Evolutionary conservation across 805 yeast species (phyloP).

Genomic region (Aciculoconidium aculeatum): DNA sequence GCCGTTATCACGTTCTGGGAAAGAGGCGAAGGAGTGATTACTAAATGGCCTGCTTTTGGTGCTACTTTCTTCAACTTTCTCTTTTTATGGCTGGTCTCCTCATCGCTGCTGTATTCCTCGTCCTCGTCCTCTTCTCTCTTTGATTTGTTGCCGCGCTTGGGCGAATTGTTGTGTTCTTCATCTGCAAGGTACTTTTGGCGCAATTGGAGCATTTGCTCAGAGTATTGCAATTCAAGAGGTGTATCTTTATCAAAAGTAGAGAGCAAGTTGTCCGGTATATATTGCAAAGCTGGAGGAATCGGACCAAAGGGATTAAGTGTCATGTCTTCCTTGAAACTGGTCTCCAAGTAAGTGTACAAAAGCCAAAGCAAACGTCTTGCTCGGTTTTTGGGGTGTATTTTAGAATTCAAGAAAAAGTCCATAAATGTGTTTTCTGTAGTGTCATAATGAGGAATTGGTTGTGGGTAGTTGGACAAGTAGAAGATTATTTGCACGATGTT

Average conservation of each 20-base stretch:
- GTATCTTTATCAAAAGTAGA: slow-evolving; percentile 42
- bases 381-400: slow-evolving; percentile 57
- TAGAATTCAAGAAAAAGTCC: slow-evolving; percentile 65
- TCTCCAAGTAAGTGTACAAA: slow-evolving; percentile 72
- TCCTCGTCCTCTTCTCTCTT: slow-evolving; percentile 14
- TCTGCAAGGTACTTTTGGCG: slow-evolving; percentile 36
- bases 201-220: slow-evolving; percentile 41
- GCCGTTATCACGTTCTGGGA: too few species aligned
- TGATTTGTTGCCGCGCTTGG: slow-evolving; percentile 27
- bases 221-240: slow-evolving; percentile 42
- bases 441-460: slow-evolving; percentile 31
- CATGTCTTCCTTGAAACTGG: slow-evolving; percentile 52
- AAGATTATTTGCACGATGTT: slow-evolving; percentile 64
- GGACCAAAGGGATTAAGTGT: slow-evolving; percentile 53
- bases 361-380: slow-evolving; percentile 79
- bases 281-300: slow-evolving; percentile 27
- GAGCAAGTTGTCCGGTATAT: slow-evolving; percentile 20
- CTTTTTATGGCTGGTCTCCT: not conserved
- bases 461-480: slow-evolving; percentile 59
- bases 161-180: slow-evolving; percentile 30
- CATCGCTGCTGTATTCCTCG: not conserved
- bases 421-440: slow-evolving; percentile 42
- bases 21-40: too few species aligned
- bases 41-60: too few species aligned
- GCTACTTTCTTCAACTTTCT: not conserved